A percentile compares a stretch with the other conserved stretches of the same genome.
Evolutionary conservation across 352 stramenopile species (phyloP).

Genomic region (Pythium scleroteichum): DNA sequence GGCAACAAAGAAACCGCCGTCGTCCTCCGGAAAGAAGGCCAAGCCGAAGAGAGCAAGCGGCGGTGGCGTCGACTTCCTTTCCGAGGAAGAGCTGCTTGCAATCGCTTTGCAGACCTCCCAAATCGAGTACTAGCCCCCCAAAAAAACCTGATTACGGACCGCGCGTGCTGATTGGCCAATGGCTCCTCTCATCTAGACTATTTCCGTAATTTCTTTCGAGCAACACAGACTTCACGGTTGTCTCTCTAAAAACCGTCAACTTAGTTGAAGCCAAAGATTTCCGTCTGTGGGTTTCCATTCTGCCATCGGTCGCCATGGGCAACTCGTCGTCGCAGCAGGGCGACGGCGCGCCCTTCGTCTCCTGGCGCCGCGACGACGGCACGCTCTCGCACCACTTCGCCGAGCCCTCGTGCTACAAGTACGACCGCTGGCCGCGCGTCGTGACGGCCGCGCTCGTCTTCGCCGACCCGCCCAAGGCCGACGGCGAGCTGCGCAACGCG

Average conservation of each 20-base stretch:
- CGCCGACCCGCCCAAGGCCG: slow-evolving; percentile 63
- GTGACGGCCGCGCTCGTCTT: slow-evolving; percentile 58
- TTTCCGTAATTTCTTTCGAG: no score
- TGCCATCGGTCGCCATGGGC: slow-evolving; percentile 15
- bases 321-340: slow-evolving; percentile 26
- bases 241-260: slow-evolving; percentile 30
- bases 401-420: slow-evolving; percentile 81
- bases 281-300: neutral
- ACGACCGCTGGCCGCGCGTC: slow-evolving; percentile 57
- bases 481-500: slow-evolving; percentile 68
- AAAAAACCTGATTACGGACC: neutral
- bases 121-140: slow-evolving; percentile 29
- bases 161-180: neutral
- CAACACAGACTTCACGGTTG: neutral
- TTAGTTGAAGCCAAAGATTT: slow-evolving; percentile 22
- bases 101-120: slow-evolving; percentile 31
- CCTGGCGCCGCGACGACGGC: slow-evolving; percentile 39
- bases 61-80: slow-evolving; percentile 12
- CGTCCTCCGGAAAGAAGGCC: slow-evolving; percentile 18
- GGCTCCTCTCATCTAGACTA: no score
- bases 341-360: slow-evolving; percentile 73
- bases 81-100: slow-evolving; percentile 30
- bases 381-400: slow-evolving; percentile 47
- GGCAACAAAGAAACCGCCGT: slow-evolving; percentile 7
- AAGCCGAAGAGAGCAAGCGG: slow-evolving; percentile 26